Evolutionary conservation across 371 early-diverging fungal genomes (phyloP), one percentile per base, ranked within the genome.

Genomic region (Actinomucor elegans): DNA sequence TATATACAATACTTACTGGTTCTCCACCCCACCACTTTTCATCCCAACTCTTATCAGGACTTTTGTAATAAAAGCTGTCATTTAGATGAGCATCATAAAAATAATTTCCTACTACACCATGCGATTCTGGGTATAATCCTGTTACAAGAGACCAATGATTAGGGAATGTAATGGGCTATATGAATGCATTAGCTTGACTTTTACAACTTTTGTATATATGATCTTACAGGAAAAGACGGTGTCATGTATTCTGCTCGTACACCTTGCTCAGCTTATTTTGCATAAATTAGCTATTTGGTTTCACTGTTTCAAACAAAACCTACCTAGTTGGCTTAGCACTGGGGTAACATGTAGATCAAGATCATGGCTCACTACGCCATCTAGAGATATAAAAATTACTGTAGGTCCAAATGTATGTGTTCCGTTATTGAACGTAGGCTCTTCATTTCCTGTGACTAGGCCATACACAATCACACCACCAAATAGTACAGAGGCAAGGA

Each of bases 101-200:
- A 24, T 73, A 79, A 68, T 98, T 97, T 52, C 84, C 85, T 14
- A 98, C 89, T 46, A 98, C 91, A 5, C 97, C 98, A 56, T 98
- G 97, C 2, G 84, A 66, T 47, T 92, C 90, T 0, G 97, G 96
- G 54, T 88, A 93, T 40, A 96, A 69, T 2, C 98, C 98, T 10
- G 98, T 97, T 9, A 84, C 92, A 27, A 98, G 66, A 2, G 94
- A 79, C 73, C 92, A 96, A 63, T 98, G 97, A 74, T 96, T 98
- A 8, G 98, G 93, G 61, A 97, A 98, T 0, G 98, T 98, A 44
- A 91, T 75, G 26, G 81, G 73, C 83, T 83, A 12, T 38, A 48
- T 17, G 3, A 38, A 21, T 26, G 18, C 5, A 28, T 38, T 26
- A 4, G 6, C 31, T 14, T 15, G 28, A 11, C n/a, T 21, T 9